phyloP scores from a whole-genome alignment of 2,329 filamentous ascomycete species.

The Botryotinia globosa region DNA sequence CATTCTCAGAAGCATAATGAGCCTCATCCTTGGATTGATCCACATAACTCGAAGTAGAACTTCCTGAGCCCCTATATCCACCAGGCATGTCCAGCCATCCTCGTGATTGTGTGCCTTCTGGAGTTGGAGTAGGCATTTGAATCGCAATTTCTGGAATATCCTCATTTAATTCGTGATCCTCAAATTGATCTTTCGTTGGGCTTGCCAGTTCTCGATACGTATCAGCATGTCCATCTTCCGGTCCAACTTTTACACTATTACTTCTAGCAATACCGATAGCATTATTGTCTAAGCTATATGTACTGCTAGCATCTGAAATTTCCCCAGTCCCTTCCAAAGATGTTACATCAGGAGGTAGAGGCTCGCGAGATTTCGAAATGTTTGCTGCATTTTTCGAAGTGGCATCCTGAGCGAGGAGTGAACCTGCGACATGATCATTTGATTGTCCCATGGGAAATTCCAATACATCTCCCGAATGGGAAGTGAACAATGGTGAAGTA shows the following conservation, averaged over 20 bases:
- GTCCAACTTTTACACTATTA: slow-evolving; percentile 27
- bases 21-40: slow-evolving; percentile 23
- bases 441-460: slow-evolving; percentile 44
- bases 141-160: slow-evolving; percentile 46
- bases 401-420: slow-evolving; percentile 54
- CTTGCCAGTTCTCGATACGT: slow-evolving; percentile 25
- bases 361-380: slow-evolving; percentile 57
- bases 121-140: slow-evolving; percentile 47
- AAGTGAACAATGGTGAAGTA: slow-evolving; percentile 34
- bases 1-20: slow-evolving; percentile 21
- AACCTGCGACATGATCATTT: slow-evolving; percentile 58
- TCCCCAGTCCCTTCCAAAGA: slow-evolving; percentile 66
- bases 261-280: slow-evolving; percentile 22
- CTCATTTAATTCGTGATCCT: slow-evolving; percentile 18
- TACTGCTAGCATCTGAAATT: slow-evolving; percentile 52
- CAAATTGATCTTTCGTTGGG: slow-evolving; percentile 14
- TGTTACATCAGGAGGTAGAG: slow-evolving; percentile 68
- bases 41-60: slow-evolving; percentile 26
- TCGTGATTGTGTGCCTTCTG: slow-evolving; percentile 39
- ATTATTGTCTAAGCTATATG: slow-evolving; percentile 38
- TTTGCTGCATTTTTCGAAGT: slow-evolving; percentile 53
- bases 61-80: slow-evolving; percentile 50
- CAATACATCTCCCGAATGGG: slow-evolving; percentile 25
- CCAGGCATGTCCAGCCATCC: slow-evolving; percentile 48
- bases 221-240: slow-evolving; percentile 24